Base-by-base conservation (phyloP, 169 alveolate species). In the Amoebophrya sp. region DNA sequence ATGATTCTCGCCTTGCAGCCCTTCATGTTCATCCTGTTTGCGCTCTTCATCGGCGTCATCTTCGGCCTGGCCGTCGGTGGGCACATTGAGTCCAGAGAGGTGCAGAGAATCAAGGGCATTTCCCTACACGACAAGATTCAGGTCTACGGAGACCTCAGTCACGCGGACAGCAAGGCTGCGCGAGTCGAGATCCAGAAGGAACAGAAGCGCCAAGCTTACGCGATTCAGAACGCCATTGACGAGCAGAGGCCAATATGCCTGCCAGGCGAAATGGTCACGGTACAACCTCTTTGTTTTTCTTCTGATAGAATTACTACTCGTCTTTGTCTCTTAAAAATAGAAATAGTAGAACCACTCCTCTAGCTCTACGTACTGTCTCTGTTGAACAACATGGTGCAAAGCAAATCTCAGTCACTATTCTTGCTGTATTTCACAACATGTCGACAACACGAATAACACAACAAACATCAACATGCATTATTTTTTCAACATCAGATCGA, bases 161-260 rank as follows among this genome's bases (percentile, higher is more conserved):
- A 65, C 38, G 83, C 83, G 36, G 83, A 65, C 2, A 12, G 36
- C 83, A 65, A 65, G 26, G 83, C 83, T 6, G 26, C 33, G 2
- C 83, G 83, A 6, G 83, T 65, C 36, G 36, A 1, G 36, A 65
- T 65, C 2, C 83, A 65, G 83, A 65, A 65, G 26, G 83, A 65
- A 36, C 83, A 65, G 83, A 29, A 65, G 83, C 83, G 83, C 3
- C 83, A 65, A 26, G 83, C 83, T 29, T 65, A 26, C 26, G 83
- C 83, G 26, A 65, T 65, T 26, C 83, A 65, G 26, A 65, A 65
- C 26, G 83, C 83, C 38, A 65, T 65, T 0, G 83, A 65, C 83
- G 83, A 65, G 83, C 83, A 65, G 83, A 6, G 83, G 83, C 83
- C 83, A 36, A 65, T 65, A 29, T 65, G 83, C 83, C 83, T 65